A percentile compares a stretch with the other conserved stretches of the same genome.
phyloP scores from a whole-genome alignment of 2,329 filamentous ascomycete species.

The Didymella segeticola region DNA sequence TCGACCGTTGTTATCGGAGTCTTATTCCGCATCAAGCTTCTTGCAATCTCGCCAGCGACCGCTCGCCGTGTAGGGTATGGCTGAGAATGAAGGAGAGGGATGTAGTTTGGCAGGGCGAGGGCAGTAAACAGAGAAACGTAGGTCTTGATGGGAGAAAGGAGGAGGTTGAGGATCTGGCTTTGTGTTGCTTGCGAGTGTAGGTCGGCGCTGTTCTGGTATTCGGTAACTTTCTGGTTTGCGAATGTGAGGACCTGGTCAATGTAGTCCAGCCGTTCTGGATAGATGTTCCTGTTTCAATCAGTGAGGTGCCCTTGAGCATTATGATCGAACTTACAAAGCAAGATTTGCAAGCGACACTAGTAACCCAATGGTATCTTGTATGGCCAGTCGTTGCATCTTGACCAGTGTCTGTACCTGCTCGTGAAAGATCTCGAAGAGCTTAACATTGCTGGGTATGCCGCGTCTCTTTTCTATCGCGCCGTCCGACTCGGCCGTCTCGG shows the following conservation, averaged over 20 bases:
- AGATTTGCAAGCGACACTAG: conserved; percentile 94
- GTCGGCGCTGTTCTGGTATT: conserved; percentile 94
- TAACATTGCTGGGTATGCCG: conserved; percentile 77
- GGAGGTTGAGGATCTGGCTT: conserved; percentile 83
- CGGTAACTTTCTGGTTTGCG: conserved; percentile 82
- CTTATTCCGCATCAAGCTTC: conserved; percentile 80
- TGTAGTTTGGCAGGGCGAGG: conserved; percentile 86
- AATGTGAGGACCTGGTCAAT: conserved; percentile 93
- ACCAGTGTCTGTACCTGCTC: conserved; percentile 94
- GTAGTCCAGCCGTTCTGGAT: conserved; percentile 90
- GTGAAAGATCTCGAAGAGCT: conserved; percentile 97
- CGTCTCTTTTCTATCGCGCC: conserved; percentile 55
- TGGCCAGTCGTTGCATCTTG: conserved; percentile 85
- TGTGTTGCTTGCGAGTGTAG: conserved; percentile 87
- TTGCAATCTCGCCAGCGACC: conserved; percentile 86
- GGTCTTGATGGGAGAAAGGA: conserved; percentile 87
- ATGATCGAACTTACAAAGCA: conserved; percentile 66
- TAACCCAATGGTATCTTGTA: conserved; percentile 92
- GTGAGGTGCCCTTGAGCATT: background rate
- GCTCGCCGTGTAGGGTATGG: conserved; percentile 91
- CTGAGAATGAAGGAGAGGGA: conserved; percentile 87
- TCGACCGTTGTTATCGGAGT: conserved; percentile 78
- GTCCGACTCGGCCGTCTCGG: conserved; percentile 50
- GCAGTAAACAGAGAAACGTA: conserved; percentile 98
- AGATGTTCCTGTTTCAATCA: conserved; percentile 72